Evolutionary conservation across 805 yeast genomes (phyloP).

Genomic region (Wickerhamia fluorescens): DNA sequence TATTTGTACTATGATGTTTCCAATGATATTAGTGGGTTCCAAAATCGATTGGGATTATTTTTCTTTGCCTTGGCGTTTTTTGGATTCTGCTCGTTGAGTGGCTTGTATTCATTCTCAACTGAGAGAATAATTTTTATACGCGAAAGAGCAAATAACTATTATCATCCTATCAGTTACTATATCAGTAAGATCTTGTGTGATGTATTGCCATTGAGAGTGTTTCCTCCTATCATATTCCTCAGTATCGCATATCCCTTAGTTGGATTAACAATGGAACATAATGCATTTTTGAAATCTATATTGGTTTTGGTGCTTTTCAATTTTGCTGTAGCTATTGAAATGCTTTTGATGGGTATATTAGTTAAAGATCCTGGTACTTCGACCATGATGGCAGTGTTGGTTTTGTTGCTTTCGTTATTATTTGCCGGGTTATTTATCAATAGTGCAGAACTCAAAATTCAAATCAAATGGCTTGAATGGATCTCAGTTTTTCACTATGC

Average conservation of each 20-base stretch:
- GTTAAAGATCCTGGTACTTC: constrained; percentile 90
- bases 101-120: constrained; percentile 78
- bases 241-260: constrained; percentile 84
- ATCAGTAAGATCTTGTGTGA: constrained; percentile 83
- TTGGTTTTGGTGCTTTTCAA: constrained; percentile 74
- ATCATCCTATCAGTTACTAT: constrained; percentile 81
- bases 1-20: constrained; percentile 73
- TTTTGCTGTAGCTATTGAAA: constrained; percentile 76
- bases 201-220: constrained; percentile 80
- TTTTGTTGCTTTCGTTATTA: constrained; percentile 74
- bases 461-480: constrained; percentile 70
- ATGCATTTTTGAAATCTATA: constrained; percentile 65
- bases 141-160: constrained; percentile 92
- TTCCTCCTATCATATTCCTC: constrained; percentile 84
- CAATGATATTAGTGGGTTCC: constrained; percentile 93
- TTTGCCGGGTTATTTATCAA: constrained; percentile 94
- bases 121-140: constrained; percentile 87
- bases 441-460: constrained; percentile 50
- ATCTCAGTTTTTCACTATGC: constrained; percentile 92
- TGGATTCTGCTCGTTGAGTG: constrained; percentile 91
- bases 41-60: constrained; percentile 88
- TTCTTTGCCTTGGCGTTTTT: constrained; percentile 86
- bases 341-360: constrained; percentile 80
- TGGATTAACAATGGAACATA: constrained; percentile 73
- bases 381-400: constrained; percentile 77